phyloP scores from a whole-genome alignment of 805 yeast species.

The Suhomyces kilbournensis region DNA sequence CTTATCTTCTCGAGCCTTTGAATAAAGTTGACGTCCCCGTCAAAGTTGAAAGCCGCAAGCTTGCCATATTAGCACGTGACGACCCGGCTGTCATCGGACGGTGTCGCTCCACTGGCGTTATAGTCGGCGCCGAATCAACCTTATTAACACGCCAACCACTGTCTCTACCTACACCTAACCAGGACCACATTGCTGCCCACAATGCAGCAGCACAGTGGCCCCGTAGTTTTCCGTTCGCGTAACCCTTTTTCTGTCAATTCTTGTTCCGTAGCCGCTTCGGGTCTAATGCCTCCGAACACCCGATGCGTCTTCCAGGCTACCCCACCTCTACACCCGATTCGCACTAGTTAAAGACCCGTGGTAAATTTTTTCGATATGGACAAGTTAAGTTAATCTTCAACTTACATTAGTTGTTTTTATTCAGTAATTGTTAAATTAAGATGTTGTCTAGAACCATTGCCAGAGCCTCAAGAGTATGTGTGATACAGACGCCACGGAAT shows the following conservation, averaged over 20 bases:
- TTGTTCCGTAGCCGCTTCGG: neutral
- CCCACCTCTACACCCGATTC: neutral
- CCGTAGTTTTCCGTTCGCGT: neutral
- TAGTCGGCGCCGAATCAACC: neutral
- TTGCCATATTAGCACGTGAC: neutral
- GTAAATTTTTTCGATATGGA: constrained; percentile 5
- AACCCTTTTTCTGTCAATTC: neutral
- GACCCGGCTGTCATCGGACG: neutral
- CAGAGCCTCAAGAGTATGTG: constrained; percentile 44
- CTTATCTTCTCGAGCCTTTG: neutral
- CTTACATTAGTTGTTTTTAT: neutral
- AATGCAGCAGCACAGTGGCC: neutral
- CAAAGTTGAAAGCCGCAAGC: neutral
- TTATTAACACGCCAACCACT: neutral
- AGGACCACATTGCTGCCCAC: neutral
- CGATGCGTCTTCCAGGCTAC: neutral
- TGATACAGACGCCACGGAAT: neutral
- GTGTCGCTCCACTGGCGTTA: neutral
- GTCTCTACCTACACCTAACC: neutral
- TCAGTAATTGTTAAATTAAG: constrained; percentile 5
- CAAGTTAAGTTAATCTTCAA: neutral
- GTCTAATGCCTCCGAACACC: neutral
- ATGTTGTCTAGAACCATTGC: constrained; percentile 44
- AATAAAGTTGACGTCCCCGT: neutral
- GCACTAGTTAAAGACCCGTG: constrained; percentile 4